phyloP scores from a whole-genome alignment of 495 filamentous ascomycete species.

The Penicillium canescens region DNA sequence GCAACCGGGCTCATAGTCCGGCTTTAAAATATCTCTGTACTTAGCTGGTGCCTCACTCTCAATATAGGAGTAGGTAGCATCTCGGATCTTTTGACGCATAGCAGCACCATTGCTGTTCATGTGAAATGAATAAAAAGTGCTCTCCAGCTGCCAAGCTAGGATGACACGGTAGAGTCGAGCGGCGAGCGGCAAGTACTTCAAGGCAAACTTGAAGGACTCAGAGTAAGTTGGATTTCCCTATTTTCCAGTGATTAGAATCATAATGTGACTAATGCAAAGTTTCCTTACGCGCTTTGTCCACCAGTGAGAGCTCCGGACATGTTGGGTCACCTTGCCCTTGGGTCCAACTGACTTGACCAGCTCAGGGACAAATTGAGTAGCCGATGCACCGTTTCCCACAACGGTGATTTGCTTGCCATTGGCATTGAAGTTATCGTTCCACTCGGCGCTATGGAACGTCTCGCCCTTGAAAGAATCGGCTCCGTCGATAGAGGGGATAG shows the following conservation, averaged over 20 bases:
- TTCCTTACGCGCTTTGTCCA: conserved; percentile 8
- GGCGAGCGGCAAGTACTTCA: conserved; percentile 8
- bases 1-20: conserved; percentile 56
- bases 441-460: conserved; percentile 54
- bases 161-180: conserved; percentile 8
- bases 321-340: conserved; percentile 50
- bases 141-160: conserved; percentile 8
- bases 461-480: conserved; percentile 46
- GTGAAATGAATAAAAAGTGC: conserved; percentile 5
- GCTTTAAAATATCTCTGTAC: conserved; percentile 57
- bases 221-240: conserved; percentile 11
- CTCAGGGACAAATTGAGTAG: conserved; percentile 34
- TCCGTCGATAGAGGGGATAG: conserved; percentile 46
- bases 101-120: conserved; percentile 3
- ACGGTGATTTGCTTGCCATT: conserved; percentile 51
- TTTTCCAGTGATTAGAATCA: neutral
- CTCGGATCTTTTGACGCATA: conserved; percentile 6
- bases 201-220: conserved; percentile 1
- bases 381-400: conserved; percentile 55
- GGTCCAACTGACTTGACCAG: conserved; percentile 25
- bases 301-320: conserved; percentile 59
- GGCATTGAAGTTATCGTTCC: conserved; percentile 43
- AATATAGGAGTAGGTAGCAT: conserved; percentile 31
- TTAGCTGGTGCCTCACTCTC: conserved; percentile 47
- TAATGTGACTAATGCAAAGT: too few relatives aligned